Evolutionary conservation across 495 filamentous ascomycete genomes (phyloP), one percentile per base, ranked within the genome.

Genomic region (Penicillium silybi): DNA sequence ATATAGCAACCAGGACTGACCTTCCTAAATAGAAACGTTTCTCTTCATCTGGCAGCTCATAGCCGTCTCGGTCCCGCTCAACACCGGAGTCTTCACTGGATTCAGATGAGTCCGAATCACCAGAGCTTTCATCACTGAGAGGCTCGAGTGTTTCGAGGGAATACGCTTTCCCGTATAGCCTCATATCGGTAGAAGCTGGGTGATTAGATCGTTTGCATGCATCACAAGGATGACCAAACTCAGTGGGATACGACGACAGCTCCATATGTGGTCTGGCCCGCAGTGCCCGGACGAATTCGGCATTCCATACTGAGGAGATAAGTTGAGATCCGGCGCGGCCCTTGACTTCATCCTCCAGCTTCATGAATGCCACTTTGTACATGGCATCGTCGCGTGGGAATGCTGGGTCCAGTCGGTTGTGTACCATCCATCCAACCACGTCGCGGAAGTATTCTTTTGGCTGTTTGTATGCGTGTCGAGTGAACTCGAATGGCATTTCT

Each of bases 371-470:
- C 20, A 88, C 74, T 20, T 72, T 51, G 57, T 91, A 96, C 9
- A 90, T 68, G 3, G 74, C 69, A 48, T 89, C 82, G 2, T 79
- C 70, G 17, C 82, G 76, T 3, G 78, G 70, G 57, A 92, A 95
- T 0, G 78, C 83, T 2, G 89, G 89, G 56, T 92, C 86, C 37
- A 96, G 71, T 52, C 85, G 83, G 59, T 82, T 85, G 48, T 84
- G 82, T 2, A 95, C 83, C 67, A 92, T 84, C 89, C 89, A 95
- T 65, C 89, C 87, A 0, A 96, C 74, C 0, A 81, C 88, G 57
- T 85, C 80, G 35, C 82, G 82, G 70, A 96, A 95, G 50, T 91
- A 84, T 26, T 90, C 85, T 46, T 85, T 85, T 0, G 85, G 64
- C 38, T 88, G 84, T 53, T 84, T 85, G 55, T 85, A 81, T 0